Evolutionary conservation across 805 yeast species (phyloP).

Genomic region (Candida fluviatilis): DNA sequence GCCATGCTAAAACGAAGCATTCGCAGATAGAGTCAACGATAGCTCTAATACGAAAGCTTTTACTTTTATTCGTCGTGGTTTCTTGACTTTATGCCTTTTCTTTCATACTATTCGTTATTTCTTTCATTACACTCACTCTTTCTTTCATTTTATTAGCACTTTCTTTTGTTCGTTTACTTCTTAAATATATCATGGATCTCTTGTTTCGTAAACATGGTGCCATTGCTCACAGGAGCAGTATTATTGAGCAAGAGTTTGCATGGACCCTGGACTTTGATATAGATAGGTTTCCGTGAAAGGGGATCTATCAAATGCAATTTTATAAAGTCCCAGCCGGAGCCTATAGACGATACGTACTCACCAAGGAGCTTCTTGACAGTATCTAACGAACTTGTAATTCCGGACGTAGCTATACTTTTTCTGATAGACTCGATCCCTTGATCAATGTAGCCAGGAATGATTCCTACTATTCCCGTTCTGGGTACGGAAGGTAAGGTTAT

Average conservation of each 20-base stretch:
- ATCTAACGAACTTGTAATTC: background rate
- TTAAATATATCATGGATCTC: slow-evolving; percentile 13
- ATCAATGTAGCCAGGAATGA: background rate
- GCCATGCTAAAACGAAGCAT: too few species aligned
- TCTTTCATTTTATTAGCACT: background rate
- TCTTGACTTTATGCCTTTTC: too few species aligned
- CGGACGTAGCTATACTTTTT: background rate
- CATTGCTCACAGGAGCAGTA: slow-evolving; percentile 10
- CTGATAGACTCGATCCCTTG: background rate
- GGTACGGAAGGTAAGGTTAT: background rate
- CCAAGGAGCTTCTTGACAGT: background rate
- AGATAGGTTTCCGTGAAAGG: slow-evolving; percentile 13
- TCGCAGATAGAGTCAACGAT: too few species aligned
- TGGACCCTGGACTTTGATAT: slow-evolving; percentile 24
- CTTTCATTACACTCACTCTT: too few species aligned
- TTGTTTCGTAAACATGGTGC: slow-evolving; percentile 11
- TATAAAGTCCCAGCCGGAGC: slow-evolving; percentile 1
- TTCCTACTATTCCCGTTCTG: background rate
- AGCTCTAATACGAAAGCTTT: too few species aligned
- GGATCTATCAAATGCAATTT: slow-evolving; percentile 11
- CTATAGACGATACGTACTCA: background rate
- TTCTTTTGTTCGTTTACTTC: background rate
- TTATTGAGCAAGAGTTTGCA: slow-evolving; percentile 20
- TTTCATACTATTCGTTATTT: too few species aligned
- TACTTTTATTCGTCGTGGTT: too few species aligned